Evolutionary conservation across 345 rosid species (phyloP), one percentile per base, ranked within the genome.

Genomic region (Salix koriyanagi): DNA sequence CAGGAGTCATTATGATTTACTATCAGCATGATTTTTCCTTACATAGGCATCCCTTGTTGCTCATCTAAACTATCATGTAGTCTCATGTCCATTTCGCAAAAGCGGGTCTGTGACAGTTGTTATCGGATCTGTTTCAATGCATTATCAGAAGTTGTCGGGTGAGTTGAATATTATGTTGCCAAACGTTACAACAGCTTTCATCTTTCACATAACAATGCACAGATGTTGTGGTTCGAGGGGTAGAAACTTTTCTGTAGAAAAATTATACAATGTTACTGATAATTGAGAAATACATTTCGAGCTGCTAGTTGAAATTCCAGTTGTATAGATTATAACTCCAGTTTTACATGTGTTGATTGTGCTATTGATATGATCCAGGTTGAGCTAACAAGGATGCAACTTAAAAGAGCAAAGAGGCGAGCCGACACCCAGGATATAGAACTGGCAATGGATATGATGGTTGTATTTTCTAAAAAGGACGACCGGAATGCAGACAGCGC

Each of bases 361-460:
- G 60, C 6, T 36, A 30, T 62, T 79, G n/a, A 64, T 64, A 52
- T 28, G 26, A 9, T 64, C 48, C 84, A 90, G 94, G 87, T 87
- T 42, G 94, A 87, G 79, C 83, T 90, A 25, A 87, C 87, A 89
- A 66, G 80, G 5, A 82, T 73, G 86, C 94, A 90, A 54, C 83
- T 90, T 10, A 77, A 77, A 64, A 86, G 94, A 80, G 90, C 91
- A 6, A 86, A 82, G 75, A 78, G 82, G 79, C 76, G 94, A 58
- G 66, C 86, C 6, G 89, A 90, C 76, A 87, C 94, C 4, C 91
- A 84, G 28, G 94, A 90, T 77, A 88, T 88, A 6, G 91, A 90
- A 67, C 76, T 90, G 36, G 89, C 90, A 18, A 90, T 90, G 91
- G 94, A 90, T 80, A 80, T 88, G 74, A 88, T 88, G 88, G 88